These are phyloP conservation scores for Solanum hybrid DNA, from an alignment of 305 asterid species.

Conservation along the genomic window DNA sequence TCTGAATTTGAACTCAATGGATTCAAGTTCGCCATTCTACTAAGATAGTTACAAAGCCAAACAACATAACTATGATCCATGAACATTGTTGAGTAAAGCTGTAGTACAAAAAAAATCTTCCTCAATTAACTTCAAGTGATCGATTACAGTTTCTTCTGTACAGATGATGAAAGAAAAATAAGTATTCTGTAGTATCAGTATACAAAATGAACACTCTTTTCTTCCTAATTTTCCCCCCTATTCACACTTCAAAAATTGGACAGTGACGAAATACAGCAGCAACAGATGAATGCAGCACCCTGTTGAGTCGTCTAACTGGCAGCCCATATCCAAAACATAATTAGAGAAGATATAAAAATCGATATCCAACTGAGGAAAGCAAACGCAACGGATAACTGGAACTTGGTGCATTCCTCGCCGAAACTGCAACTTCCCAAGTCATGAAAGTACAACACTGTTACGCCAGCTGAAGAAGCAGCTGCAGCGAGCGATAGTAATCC, in stretches of 20 bases:
- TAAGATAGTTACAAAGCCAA: neutral
- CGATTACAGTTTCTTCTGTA: neutral
- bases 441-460: conserved; percentile 30
- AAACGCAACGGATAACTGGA: conserved; percentile 34
- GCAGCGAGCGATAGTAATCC: conserved; percentile 46
- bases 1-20: neutral
- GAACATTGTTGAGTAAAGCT: neutral
- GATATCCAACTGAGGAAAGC: conserved; percentile 44
- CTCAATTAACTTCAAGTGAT: neutral
- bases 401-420: conserved; percentile 36
- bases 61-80: neutral
- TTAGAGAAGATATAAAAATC: conserved; percentile 28
- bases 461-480: conserved; percentile 46
- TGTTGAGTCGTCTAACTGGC: conserved; percentile 14
- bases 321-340: conserved; percentile 48
- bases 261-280: neutral
- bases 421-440: conserved; percentile 37
- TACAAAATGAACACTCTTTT: neutral
- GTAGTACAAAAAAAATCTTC: neutral
- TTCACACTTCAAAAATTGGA: conserved; percentile 9
- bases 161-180: neutral
- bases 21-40: neutral
- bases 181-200: neutral
- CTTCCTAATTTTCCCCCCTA: neutral
- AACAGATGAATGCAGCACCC: neutral